These are phyloP conservation scores for Microbotryomycetes sp. DNA, from an alignment of 1,284 basidiomycete species.

Conservation along the genomic window DNA sequence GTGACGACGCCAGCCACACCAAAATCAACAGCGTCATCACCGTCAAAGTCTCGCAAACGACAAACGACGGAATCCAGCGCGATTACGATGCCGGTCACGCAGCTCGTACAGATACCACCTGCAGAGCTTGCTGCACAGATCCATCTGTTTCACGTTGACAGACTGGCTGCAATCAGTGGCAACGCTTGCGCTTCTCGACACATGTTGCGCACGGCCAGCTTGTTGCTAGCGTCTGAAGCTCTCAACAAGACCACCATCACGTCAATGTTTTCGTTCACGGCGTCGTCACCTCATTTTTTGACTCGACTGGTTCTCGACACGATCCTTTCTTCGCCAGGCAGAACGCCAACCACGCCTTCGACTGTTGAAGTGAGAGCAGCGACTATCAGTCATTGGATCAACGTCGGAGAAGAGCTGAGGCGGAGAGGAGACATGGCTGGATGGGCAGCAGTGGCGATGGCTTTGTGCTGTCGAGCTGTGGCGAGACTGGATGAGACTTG, in stretches of 20 bases:
- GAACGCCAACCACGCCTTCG: background rate
- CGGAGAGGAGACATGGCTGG: conserved; percentile 63
- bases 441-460: conserved; percentile 62
- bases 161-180: conserved; percentile 2
- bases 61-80: background rate
- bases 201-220: conserved; percentile 54
- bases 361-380: conserved; percentile 56
- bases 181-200: conserved; percentile 47
- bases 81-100: background rate
- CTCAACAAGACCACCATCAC: conserved; percentile 55
- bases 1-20: background rate
- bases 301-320: conserved; percentile 63
- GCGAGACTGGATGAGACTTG: conserved; percentile 68
- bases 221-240: conserved; percentile 55
- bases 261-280: conserved; percentile 59
- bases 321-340: conserved; percentile 54
- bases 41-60: conserved; percentile 5
- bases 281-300: conserved; percentile 67
- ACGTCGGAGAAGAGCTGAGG: conserved; percentile 62
- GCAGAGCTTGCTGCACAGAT: conserved; percentile 5
- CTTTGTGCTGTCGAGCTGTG: conserved; percentile 61
- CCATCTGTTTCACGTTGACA: conserved; percentile 8
- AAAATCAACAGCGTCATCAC: conserved; percentile 1
- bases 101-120: background rate
- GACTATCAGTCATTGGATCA: conserved; percentile 61